Conservation (phyloP, 345 rosid species). For the Sapria himalayana region DNA sequence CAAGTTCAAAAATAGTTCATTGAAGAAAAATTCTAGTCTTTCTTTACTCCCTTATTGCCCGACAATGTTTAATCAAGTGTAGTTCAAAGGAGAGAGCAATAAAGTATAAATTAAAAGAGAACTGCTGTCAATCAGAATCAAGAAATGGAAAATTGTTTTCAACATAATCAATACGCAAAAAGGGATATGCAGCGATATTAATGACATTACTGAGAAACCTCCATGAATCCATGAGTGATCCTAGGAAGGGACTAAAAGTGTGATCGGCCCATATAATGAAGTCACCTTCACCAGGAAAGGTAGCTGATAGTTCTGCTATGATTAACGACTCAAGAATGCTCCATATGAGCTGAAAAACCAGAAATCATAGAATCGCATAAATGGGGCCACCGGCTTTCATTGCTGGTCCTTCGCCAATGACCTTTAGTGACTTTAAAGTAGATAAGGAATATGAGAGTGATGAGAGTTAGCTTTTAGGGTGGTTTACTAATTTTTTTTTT, state of each 20-base stretch:
- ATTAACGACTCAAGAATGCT: conserved; percentile 12
- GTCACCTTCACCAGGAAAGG: conserved; percentile 14
- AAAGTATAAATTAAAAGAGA: conserved; percentile 6
- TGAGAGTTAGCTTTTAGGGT: conserved; percentile 5
- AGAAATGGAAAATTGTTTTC: conserved; percentile 7
- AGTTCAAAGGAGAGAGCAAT: conserved; percentile 8
- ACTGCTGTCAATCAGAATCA: conserved; percentile 7
- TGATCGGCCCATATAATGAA: conserved; percentile 13
- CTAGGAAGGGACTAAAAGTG: conserved; percentile 14
- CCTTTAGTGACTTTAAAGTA: conserved; percentile 14
- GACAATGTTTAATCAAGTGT: conserved; percentile 9
- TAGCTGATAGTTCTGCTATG: conserved; percentile 15
- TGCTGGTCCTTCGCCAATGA: conserved; percentile 10
- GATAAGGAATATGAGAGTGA: conserved; percentile 13
- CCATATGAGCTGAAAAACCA: conserved; percentile 12
- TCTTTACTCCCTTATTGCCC: conserved; percentile 10
- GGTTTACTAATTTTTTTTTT: too few relatives aligned
- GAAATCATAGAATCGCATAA: conserved; percentile 12
- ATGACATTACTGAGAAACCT: conserved; percentile 13
- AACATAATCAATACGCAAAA: conserved; percentile 12
- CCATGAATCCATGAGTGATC: conserved; percentile 14
- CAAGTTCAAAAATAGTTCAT: conserved; percentile 13
- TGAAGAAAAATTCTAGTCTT: conserved; percentile 11
- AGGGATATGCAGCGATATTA: conserved; percentile 10
- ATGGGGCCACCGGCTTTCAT: conserved; percentile 13